Evolutionary conservation across 2,329 filamentous ascomycete genomes (phyloP).

Genomic region (Chalaropsis thielavioides): DNA sequence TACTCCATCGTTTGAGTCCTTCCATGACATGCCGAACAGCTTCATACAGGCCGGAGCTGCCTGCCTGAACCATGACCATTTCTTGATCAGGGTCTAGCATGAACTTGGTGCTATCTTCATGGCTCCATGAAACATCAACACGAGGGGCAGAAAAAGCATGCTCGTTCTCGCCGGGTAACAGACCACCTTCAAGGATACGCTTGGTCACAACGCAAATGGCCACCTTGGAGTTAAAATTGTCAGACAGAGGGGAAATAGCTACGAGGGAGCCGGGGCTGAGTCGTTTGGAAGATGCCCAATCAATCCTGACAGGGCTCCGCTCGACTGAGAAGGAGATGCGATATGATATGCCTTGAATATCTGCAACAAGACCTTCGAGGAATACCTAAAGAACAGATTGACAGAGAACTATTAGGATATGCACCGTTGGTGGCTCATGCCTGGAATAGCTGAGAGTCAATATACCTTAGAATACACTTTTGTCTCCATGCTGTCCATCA

Average conservation of each 20-base stretch:
- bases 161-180: conserved; percentile 37
- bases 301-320: conserved; percentile 49
- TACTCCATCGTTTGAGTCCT: conserved; percentile 12
- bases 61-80: conserved; percentile 66
- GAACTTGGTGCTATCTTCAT: conserved; percentile 35
- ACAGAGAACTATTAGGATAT: not conserved
- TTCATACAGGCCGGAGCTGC: conserved; percentile 57
- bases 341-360: conserved; percentile 46
- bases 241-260: conserved; percentile 35
- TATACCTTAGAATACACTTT: conserved; percentile 57
- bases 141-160: conserved; percentile 38
- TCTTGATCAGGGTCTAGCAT: conserved; percentile 53
- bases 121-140: conserved; percentile 61
- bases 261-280: conserved; percentile 40
- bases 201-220: conserved; percentile 60
- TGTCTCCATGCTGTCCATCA: conserved; percentile 42
- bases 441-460: conserved; percentile 1
- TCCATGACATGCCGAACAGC: conserved; percentile 42
- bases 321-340: conserved; percentile 56
- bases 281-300: conserved; percentile 43
- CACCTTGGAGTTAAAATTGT: conserved; percentile 51
- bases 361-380: conserved; percentile 50
- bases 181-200: conserved; percentile 42
- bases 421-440: not conserved
- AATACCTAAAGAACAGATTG: conserved; percentile 38